Conservation (phyloP, 2,329 filamentous ascomycete species). For the Sclerotinia minor region DNA sequence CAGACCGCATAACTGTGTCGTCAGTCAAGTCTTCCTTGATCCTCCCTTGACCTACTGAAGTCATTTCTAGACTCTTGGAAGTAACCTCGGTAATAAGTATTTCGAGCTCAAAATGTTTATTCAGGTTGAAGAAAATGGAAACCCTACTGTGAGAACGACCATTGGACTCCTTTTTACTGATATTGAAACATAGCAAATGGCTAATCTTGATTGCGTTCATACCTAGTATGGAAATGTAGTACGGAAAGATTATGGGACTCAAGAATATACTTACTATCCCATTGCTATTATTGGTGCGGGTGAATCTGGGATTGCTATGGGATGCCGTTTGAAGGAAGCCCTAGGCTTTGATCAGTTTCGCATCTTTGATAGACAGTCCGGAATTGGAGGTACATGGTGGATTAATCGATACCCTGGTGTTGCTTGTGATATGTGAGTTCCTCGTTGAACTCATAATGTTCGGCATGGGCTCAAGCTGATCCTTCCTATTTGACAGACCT, state of each 20-base stretch:
- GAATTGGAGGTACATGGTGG: constrained; percentile 56
- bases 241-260: constrained; percentile 44
- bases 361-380: constrained; percentile 57
- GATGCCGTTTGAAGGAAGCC: constrained; percentile 54
- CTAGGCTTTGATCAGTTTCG: constrained; percentile 58
- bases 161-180: background rate
- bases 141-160: background rate
- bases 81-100: background rate
- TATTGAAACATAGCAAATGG: background rate
- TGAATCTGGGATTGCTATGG: constrained; percentile 60
- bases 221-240: constrained; percentile 41
- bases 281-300: constrained; percentile 59
- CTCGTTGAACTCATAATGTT: background rate
- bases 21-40: background rate
- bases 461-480: background rate
- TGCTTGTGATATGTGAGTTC: constrained; percentile 51
- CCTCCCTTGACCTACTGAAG: background rate
- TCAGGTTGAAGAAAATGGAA: background rate
- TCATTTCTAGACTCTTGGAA: background rate
- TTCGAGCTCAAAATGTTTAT: background rate
- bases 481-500: constrained; percentile 45
- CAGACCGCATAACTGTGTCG: background rate
- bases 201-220: background rate
- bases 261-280: constrained; percentile 43
- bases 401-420: constrained; percentile 58